Base-by-base conservation (phyloP, 2,329 filamentous ascomycete species). In the Penicillium sp. region DNA sequence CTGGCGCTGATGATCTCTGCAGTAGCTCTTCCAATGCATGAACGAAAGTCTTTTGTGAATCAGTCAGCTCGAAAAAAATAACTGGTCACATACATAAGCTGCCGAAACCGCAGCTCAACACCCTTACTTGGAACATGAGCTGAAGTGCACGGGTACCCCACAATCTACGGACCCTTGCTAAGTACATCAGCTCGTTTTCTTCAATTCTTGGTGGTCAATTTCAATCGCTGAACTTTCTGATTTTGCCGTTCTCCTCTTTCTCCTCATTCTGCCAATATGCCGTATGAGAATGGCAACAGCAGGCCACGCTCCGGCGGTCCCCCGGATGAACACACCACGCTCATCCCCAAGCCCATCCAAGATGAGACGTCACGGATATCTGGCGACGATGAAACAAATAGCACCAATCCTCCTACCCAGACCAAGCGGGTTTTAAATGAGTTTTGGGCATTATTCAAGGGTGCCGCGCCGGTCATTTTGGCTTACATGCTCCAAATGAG, bases 401-500 rank as follows among this genome's bases (percentile, higher is more conserved):
- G 28, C 8, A 19, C 8, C 3, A 23, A 14, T 18, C n/a, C 7
- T 7, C 14, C 28, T 19, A 10, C 42, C 9, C 10, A 23, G 42
- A 5, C 24, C 8, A 45, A 31, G 16, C 6, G 16, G 14, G 42
- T 21, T 21, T 31, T 45, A 14, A 66, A 73, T 21, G 90, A 94
- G 70, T 86, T 90, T 61, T 83, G 83, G 77, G 74, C 90, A 6
- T 76, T 94, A 1, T 73, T 89, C 33, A 87, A 83, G 63, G 84
- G 85, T 21, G 90, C 90, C 0, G 71, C 91, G 1, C 90, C 91
- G 0, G 88, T 95, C 3, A 92, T 95, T 56, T 69, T 96, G 33
- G 91, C 91, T 55, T 96, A 96, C 72, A 88, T 88, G 8, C 79
- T 96, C 5, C 91, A 96, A 51, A 95, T 93, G 71, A 92, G 88